These are phyloP conservation scores for Epichloe elymi DNA, from an alignment of 2,329 filamentous ascomycete genomes.

Conservation along the genomic window DNA sequence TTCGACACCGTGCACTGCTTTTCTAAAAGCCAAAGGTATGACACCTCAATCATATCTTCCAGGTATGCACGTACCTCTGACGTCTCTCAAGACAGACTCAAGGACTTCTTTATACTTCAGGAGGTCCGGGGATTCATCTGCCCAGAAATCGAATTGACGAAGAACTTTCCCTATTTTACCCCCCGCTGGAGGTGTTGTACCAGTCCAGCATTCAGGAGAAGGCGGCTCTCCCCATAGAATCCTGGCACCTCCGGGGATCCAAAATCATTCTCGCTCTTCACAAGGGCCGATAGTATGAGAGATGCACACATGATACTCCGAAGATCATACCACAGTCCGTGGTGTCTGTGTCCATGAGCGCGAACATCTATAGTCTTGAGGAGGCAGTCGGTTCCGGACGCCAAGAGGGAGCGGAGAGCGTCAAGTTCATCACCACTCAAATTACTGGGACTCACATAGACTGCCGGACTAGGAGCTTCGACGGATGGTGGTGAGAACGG, in stretches of 20 bases:
- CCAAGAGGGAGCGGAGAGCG: constrained; percentile 8
- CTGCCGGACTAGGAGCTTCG: not conserved
- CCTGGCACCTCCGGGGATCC: constrained; percentile 10
- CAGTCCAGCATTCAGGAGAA: constrained; percentile 4
- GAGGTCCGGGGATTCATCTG: constrained; percentile 9
- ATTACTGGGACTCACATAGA: not conserved
- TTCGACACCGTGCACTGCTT: too few relatives aligned
- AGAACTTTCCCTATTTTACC: constrained; percentile 11
- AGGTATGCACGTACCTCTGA: constrained; percentile 3
- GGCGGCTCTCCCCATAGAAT: constrained; percentile 6
- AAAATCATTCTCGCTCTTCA: constrained; percentile 9
- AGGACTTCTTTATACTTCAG: constrained; percentile 7
- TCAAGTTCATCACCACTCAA: constrained; percentile 8
- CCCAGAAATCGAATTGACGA: constrained; percentile 11
- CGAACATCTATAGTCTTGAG: constrained; percentile 12
- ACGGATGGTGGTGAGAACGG: constrained; percentile 4
- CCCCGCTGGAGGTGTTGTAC: constrained; percentile 5
- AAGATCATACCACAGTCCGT: constrained; percentile 15
- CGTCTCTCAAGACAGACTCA: constrained; percentile 7
- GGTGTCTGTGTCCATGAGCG: constrained; percentile 11
- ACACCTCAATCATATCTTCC: too few relatives aligned
- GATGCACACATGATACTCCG: constrained; percentile 11
- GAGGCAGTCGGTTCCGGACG: constrained; percentile 11
- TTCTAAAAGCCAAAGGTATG: too few relatives aligned
- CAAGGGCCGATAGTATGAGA: constrained; percentile 9